A percentile compares a stretch with the other conserved stretches of the same genome.
Conservation (phyloP, 73 alveolate species). For the Tetrahymena borealis region DNA sequence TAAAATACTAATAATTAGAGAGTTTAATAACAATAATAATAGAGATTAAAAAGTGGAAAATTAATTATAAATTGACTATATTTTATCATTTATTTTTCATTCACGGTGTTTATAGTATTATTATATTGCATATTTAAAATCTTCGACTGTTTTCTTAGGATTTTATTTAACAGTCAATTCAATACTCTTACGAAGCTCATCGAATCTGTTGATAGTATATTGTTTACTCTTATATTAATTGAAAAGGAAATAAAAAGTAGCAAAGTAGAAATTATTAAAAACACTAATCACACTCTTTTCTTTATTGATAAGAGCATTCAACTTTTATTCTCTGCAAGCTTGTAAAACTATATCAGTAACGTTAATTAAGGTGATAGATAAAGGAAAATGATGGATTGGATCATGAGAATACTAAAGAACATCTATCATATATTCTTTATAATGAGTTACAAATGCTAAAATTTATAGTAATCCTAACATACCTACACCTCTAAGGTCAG, state of each 20-base stretch:
- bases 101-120: not conserved
- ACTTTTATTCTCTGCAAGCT: constrained; percentile 28
- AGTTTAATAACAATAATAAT: no score
- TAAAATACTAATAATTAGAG: no score
- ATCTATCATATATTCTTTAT: constrained; percentile 13
- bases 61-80: no score
- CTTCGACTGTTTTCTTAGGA: not conserved
- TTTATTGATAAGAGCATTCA: constrained; percentile 15
- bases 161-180: not conserved
- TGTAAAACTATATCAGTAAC: constrained; percentile 23
- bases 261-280: constrained; percentile 27
- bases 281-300: constrained; percentile 39
- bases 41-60: no score
- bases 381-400: not conserved
- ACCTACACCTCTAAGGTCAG: constrained; percentile 83
- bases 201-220: not conserved
- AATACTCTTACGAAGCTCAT: not conserved
- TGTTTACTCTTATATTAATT: not conserved
- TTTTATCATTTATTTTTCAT: not conserved
- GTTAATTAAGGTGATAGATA: constrained; percentile 23
- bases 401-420: not conserved
- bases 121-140: not conserved
- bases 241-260: constrained; percentile 8
- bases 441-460: constrained; percentile 46
- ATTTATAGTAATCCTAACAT: constrained; percentile 57